A percentile compares a stretch with the other conserved stretches of the same genome.
phyloP scores from a whole-genome alignment of 306 rosid genomes.

The Lablab purpureus region DNA sequence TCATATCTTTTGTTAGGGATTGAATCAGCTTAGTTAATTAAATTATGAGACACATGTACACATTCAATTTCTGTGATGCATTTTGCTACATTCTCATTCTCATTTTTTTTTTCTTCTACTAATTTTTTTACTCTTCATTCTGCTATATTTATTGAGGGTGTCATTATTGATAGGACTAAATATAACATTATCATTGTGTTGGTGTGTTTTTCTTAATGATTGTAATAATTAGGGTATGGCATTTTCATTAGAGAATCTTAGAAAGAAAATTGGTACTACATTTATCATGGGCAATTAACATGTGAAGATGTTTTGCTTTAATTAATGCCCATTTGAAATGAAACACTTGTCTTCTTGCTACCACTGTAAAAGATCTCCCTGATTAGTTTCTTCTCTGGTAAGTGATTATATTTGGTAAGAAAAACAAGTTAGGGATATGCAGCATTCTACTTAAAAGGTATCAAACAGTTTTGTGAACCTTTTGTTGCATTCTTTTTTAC shows the following conservation, averaged over 20 bases:
- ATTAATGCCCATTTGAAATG: slow-evolving; percentile 5
- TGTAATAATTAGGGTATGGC: not conserved
- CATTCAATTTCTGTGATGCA: too few species aligned
- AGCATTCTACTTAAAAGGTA: too few species aligned
- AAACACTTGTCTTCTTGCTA: not conserved
- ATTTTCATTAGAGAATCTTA: not conserved
- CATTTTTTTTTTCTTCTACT: too few species aligned
- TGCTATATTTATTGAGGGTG: not conserved
- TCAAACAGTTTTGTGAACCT: too few species aligned
- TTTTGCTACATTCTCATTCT: too few species aligned
- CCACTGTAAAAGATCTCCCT: not conserved
- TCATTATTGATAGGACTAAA: not conserved
- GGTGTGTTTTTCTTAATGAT: not conserved
- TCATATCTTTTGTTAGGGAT: too few species aligned
- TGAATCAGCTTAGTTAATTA: too few species aligned
- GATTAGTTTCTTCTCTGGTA: not conserved
- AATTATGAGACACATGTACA: too few species aligned
- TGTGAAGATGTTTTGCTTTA: slow-evolving; percentile 20
- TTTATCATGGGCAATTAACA: not conserved
- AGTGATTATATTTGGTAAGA: not conserved
- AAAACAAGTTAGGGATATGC: too few species aligned
- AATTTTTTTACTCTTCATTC: too few species aligned
- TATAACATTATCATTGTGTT: not conserved
- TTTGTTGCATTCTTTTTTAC: too few species aligned
- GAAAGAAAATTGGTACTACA: not conserved